phyloP scores from a whole-genome alignment of 2,329 filamentous ascomycete species.

The Escovopsis weberi region DNA sequence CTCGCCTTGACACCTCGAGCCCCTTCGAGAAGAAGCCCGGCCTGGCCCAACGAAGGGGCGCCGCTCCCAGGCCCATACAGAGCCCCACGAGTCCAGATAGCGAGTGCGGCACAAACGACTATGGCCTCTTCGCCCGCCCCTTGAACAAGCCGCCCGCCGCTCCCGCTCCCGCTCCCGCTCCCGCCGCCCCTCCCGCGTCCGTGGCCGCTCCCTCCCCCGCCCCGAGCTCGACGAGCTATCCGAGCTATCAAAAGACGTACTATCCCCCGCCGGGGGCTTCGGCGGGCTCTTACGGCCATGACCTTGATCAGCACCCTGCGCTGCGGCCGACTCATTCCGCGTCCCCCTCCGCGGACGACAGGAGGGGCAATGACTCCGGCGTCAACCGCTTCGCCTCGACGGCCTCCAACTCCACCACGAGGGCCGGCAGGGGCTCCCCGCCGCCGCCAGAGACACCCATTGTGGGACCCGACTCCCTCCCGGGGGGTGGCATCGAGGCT shows the following conservation, averaged over 20 bases:
- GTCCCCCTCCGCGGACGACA: constrained; percentile 8
- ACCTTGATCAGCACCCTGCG: constrained; percentile 3
- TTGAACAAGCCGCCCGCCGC: constrained; percentile 26
- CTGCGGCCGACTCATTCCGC: constrained; percentile 5
- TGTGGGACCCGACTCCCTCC: constrained; percentile 53
- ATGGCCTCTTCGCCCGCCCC: constrained; percentile 64
- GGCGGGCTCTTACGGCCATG: not conserved
- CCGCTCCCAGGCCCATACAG: constrained; percentile 68
- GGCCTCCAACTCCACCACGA: constrained; percentile 84
- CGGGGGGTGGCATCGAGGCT: constrained; percentile 73
- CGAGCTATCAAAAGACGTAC: not conserved
- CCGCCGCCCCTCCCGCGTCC: constrained; percentile 18
- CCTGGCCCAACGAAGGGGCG: constrained; percentile 68
- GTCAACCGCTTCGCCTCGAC: constrained; percentile 60
- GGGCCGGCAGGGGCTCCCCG: constrained; percentile 81
- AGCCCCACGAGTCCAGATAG: constrained; percentile 65
- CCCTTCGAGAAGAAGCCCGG: constrained; percentile 45
- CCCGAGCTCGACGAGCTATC: constrained; percentile 13
- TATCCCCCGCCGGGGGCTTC: constrained; percentile 6
- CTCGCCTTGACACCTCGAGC: constrained; percentile 37
- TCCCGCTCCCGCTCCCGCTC: constrained; percentile 19
- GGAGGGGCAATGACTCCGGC: constrained; percentile 26
- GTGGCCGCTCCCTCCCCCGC: constrained; percentile 22
- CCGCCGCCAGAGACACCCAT: constrained; percentile 89
- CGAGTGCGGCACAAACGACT: constrained; percentile 29